Evolutionary conservation across 345 rosid species (phyloP), one percentile per base, ranked within the genome.

Genomic region (Salix exigua): DNA sequence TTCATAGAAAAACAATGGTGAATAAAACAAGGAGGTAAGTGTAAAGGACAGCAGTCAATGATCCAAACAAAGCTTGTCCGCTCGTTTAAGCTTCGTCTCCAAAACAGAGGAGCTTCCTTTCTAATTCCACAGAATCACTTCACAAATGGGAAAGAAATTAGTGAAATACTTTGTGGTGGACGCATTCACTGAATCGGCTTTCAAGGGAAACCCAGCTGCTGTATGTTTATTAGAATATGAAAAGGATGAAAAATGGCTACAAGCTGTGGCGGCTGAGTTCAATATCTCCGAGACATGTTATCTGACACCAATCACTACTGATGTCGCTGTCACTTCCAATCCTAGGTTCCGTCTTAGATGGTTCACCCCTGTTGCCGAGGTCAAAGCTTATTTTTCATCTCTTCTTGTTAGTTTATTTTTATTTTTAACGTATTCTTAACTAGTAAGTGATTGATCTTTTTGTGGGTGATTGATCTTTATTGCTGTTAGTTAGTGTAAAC

Each of bases 161-260:
- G 64, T 74, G 7, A 65, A 30, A 44, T 73, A 62, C 38, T 73
- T 44, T 44, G 69, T 73, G 93, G 98, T 89, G 66, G 95, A 94
- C 63, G 93, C 97, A 1, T 94, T 94, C 84, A 82, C 93, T 0
- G 94, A 87, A 17, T 75, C 89, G 1, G 83, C 96, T 6, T 94
- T 92, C 87, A 87, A 86, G 83, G 96, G 98, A 5, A 94, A 91
- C 77, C 98, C 96, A 14, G 96, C 96, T 1, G 93, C 94, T 7
- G 97, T 94, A 14, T 94, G 97, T 69, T 81, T 92, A 76, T 73
- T 94, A 74, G 90, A 87, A 18, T 90, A 89, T 33, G 92, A 86
- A 6, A 84, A 81, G 82, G 90, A 90, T 68, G 93, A 94, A 18
- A 67, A 77, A 16, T 94, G 97, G 97, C 40, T 94, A 72, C 94